Evolutionary conservation across 2,329 filamentous ascomycete genomes (phyloP).

Genomic region (Verticillium alfalfae): DNA sequence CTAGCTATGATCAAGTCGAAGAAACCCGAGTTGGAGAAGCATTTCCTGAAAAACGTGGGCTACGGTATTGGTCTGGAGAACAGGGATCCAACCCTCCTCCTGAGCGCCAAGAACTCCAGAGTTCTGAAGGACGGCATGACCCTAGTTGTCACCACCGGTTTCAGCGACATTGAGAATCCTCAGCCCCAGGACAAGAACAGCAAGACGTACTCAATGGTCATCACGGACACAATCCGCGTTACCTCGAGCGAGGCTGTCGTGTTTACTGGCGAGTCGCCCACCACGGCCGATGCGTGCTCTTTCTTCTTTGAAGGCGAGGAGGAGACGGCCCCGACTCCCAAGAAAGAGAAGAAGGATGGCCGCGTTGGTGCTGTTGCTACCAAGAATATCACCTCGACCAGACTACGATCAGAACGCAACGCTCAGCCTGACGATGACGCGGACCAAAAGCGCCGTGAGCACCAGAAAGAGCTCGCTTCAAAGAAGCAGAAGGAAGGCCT

Average conservation of each 20-base stretch:
- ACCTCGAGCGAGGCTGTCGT: slow-evolving; percentile 72
- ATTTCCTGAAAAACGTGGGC: slow-evolving; percentile 89
- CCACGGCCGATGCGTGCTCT: slow-evolving; percentile 87
- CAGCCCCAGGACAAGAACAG: slow-evolving; percentile 85
- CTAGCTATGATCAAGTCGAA: slow-evolving; percentile 74
- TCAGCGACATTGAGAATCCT: slow-evolving; percentile 83
- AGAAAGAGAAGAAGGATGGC: slow-evolving; percentile 81
- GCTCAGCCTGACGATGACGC: slow-evolving; percentile 85
- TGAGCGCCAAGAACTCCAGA: slow-evolving; percentile 82
- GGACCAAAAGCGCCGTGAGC: slow-evolving; percentile 78
- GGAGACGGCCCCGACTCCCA: slow-evolving; percentile 77
- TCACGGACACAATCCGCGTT: slow-evolving; percentile 91
- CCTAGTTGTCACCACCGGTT: slow-evolving; percentile 80
- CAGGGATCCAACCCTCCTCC: slow-evolving; percentile 72
- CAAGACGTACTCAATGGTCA: slow-evolving; percentile 80
- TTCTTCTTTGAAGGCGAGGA: slow-evolving; percentile 99
- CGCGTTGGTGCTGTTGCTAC: slow-evolving; percentile 82
- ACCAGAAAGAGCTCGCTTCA: slow-evolving; percentile 80
- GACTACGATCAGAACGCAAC: slow-evolving; percentile 84
- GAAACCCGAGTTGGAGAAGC: slow-evolving; percentile 91
- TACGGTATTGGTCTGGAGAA: slow-evolving; percentile 91
- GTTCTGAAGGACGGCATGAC: slow-evolving; percentile 96
- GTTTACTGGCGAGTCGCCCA: slow-evolving; percentile 89
- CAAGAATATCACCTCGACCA: slow-evolving; percentile 92
- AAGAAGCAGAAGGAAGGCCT: slow-evolving; percentile 91